Percentiles rank a stretch among this genome's conserved stretches.
phyloP scores from a whole-genome alignment of 306 rosid species.

The Cercis canadensis region DNA sequence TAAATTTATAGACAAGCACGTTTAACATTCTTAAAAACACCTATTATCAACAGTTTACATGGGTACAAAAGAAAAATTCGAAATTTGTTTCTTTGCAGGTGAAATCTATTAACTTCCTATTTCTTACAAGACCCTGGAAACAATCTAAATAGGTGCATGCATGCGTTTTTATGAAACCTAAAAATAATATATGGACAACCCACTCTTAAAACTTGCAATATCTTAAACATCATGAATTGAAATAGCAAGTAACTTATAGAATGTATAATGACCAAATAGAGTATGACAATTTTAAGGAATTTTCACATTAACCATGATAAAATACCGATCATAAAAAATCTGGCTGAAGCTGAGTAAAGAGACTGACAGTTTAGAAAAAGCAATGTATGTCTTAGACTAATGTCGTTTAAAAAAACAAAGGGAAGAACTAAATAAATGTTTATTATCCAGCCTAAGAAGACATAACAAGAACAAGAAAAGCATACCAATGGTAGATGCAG shows the following conservation, averaged over 20 bases:
- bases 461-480: constrained; percentile 5
- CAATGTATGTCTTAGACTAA: neutral
- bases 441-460: neutral
- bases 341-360: neutral
- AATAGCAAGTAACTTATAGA: neutral
- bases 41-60: no score
- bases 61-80: no score
- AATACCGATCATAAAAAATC: neutral
- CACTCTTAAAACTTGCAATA: neutral
- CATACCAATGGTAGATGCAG: constrained; percentile 47
- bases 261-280: neutral
- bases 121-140: no score
- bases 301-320: neutral
- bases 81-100: no score
- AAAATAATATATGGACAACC: neutral
- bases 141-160: no score
- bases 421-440: neutral
- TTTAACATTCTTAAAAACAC: no score
- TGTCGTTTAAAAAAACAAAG: neutral
- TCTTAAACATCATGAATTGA: neutral
- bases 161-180: no score
- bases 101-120: no score
- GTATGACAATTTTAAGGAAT: neutral
- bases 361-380: neutral
- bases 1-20: no score